Evolutionary conservation across 2,329 filamentous ascomycete species (phyloP).

Genomic region (Nigrospora sphaerica): DNA sequence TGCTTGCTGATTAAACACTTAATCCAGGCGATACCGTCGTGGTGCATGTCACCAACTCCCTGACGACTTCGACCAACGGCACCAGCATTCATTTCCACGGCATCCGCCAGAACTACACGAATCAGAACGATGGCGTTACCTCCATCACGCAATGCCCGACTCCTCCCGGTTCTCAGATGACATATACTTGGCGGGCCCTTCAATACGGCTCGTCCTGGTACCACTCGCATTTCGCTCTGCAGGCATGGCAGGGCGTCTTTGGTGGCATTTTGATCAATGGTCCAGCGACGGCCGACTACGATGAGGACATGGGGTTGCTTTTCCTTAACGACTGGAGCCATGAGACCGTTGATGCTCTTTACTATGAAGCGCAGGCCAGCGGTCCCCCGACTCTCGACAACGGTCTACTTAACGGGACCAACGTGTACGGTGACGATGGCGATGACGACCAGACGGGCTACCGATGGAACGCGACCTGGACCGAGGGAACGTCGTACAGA

Average conservation of each 20-base stretch:
- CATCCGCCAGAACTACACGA: slow-evolving; percentile 47
- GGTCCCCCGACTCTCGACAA: slow-evolving; percentile 33
- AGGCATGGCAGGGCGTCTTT: slow-evolving; percentile 46
- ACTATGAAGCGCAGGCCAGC: slow-evolving; percentile 20
- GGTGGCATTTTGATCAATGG: slow-evolving; percentile 57
- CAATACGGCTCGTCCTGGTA: slow-evolving; percentile 52
- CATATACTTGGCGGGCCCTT: slow-evolving; percentile 50
- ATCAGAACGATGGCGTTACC: slow-evolving; percentile 49
- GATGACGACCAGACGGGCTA: slow-evolving; percentile 26
- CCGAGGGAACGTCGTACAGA: slow-evolving; percentile 31
- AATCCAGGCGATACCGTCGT: slow-evolving; percentile 18
- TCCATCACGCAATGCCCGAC: slow-evolving; percentile 42
- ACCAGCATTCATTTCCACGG: slow-evolving; percentile 60
- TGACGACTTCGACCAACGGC: slow-evolving; percentile 38
- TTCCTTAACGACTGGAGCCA: slow-evolving; percentile 55
- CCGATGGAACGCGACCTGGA: slow-evolving; percentile 30
- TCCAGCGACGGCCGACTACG: slow-evolving; percentile 50
- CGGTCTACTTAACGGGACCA: slow-evolving; percentile 28
- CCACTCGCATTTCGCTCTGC: slow-evolving; percentile 49
- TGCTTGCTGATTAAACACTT: no score
- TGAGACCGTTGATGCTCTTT: slow-evolving; percentile 25
- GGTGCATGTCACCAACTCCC: slow-evolving; percentile 45
- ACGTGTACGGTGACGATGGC: slow-evolving; percentile 18
- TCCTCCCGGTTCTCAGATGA: slow-evolving; percentile 41
- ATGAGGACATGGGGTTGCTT: slow-evolving; percentile 54